phyloP scores from a whole-genome alignment of 169 alveolate genomes.

The Cryptosporidium viatorum region DNA sequence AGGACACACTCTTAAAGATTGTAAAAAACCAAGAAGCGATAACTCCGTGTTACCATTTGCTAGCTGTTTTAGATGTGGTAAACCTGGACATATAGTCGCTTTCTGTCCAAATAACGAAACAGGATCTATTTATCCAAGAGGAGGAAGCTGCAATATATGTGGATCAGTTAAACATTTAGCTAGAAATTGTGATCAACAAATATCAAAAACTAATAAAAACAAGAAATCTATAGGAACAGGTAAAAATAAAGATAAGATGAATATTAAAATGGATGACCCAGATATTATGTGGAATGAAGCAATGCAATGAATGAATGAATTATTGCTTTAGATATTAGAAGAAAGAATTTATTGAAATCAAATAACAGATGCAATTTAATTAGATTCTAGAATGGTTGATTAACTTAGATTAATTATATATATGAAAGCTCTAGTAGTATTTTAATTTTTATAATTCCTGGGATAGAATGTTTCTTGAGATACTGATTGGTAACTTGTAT shows the following conservation, averaged over 20 bases:
- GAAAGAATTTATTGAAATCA: too few species aligned
- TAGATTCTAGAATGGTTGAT: background rate
- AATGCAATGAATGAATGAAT: background rate
- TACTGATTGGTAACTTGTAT: slow-evolving; percentile 35
- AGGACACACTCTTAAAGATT: slow-evolving; percentile 69
- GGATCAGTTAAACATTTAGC: slow-evolving; percentile 69
- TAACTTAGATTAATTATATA: background rate
- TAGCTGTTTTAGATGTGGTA: slow-evolving; percentile 65
- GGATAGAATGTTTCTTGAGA: slow-evolving; percentile 30
- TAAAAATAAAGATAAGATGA: background rate
- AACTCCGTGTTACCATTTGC: slow-evolving; percentile 68
- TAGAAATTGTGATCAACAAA: slow-evolving; percentile 41
- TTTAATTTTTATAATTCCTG: slow-evolving; percentile 11
- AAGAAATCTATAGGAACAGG: background rate
- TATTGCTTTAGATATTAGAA: background rate
- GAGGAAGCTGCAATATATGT: slow-evolving; percentile 68
- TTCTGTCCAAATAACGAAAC: slow-evolving; percentile 46
- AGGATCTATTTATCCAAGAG: slow-evolving; percentile 67
- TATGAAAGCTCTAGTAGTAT: background rate
- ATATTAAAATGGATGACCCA: slow-evolving; percentile 19
- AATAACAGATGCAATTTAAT: background rate
- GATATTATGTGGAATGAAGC: slow-evolving; percentile 67
- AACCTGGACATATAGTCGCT: slow-evolving; percentile 66
- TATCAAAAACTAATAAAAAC: background rate
- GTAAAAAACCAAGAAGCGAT: slow-evolving; percentile 49